Evolutionary conservation across 2,329 filamentous ascomycete genomes (phyloP).

Genomic region (Scytalidium lignicola): DNA sequence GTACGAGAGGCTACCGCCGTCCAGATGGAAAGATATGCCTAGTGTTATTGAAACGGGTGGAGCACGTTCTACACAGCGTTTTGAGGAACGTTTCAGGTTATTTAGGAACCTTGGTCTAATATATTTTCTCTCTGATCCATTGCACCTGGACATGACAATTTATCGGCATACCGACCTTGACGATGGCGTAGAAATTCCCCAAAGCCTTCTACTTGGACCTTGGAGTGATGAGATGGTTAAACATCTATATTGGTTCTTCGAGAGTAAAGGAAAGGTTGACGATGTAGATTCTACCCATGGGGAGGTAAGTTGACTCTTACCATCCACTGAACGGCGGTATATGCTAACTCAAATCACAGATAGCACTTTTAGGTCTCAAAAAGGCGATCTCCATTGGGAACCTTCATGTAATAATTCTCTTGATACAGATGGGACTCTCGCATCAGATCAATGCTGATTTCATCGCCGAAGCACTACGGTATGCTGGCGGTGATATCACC

Average conservation of each 20-base stretch:
- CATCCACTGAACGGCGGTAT: neutral
- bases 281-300: constrained; percentile 21
- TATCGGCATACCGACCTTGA: constrained; percentile 8
- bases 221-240: constrained; percentile 21
- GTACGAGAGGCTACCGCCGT: neutral
- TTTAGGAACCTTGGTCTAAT: neutral
- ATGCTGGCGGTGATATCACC: constrained; percentile 15
- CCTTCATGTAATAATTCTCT: constrained; percentile 13
- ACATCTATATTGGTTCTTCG: constrained; percentile 24
- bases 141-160: neutral
- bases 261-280: constrained; percentile 20
- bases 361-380: constrained; percentile 17
- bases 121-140: neutral
- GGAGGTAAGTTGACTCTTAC: constrained; percentile 17
- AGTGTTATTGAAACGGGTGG: neutral
- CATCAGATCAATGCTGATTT: constrained; percentile 11
- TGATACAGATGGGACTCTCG: constrained; percentile 14
- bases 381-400: constrained; percentile 17
- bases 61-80: neutral
- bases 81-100: neutral
- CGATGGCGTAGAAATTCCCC: constrained; percentile 19
- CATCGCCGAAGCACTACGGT: constrained; percentile 12
- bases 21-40: neutral
- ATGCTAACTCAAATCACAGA: constrained; percentile 9
- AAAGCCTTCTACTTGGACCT: constrained; percentile 23